phyloP scores from a whole-genome alignment of 2,329 filamentous ascomycete genomes.

The Talaromyces sp. region DNA sequence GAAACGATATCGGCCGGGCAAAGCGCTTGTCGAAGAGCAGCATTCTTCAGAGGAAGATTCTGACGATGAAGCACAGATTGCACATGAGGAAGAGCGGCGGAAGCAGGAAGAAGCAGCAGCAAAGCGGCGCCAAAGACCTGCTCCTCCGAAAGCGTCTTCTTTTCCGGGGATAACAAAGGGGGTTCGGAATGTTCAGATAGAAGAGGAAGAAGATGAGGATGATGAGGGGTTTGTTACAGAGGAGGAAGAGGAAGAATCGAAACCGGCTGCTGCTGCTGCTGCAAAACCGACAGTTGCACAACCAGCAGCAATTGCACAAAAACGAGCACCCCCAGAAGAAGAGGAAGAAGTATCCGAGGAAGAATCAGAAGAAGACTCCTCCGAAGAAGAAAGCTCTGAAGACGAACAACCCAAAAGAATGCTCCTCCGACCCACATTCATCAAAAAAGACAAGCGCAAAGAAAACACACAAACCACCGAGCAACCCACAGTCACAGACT shows the following conservation, averaged over 20 bases:
- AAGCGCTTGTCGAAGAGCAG: constrained; percentile 51
- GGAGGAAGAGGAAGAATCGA: constrained; percentile 31
- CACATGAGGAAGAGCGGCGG: constrained; percentile 43
- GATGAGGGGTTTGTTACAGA: constrained; percentile 60
- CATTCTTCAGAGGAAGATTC: constrained; percentile 46
- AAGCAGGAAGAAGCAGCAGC: constrained; percentile 30
- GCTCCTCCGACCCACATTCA: constrained; percentile 60
- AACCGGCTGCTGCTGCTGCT: constrained; percentile 12
- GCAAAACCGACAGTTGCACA: constrained; percentile 11
- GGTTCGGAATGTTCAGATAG: constrained; percentile 28
- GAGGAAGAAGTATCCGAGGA: constrained; percentile 52
- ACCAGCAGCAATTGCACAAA: constrained; percentile 5
- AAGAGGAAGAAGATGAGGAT: constrained; percentile 36
- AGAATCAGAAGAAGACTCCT: constrained; percentile 37
- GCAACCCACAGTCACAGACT: constrained; percentile 19
- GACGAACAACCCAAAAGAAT: constrained; percentile 52
- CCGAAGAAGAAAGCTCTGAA: constrained; percentile 53
- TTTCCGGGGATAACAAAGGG: constrained; percentile 29
- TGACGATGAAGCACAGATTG: constrained; percentile 51
- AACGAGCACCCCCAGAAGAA: constrained; percentile 23
- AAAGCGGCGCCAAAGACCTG: constrained; percentile 41
- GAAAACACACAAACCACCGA: constrained; percentile 21
- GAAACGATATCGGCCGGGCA: constrained; percentile 77
- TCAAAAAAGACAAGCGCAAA: constrained; percentile 57
- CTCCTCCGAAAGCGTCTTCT: constrained; percentile 37